These are phyloP conservation scores for Calonectria hawksworthii DNA, from an alignment of 2,329 filamentous ascomycete species.

Conservation along the genomic window DNA sequence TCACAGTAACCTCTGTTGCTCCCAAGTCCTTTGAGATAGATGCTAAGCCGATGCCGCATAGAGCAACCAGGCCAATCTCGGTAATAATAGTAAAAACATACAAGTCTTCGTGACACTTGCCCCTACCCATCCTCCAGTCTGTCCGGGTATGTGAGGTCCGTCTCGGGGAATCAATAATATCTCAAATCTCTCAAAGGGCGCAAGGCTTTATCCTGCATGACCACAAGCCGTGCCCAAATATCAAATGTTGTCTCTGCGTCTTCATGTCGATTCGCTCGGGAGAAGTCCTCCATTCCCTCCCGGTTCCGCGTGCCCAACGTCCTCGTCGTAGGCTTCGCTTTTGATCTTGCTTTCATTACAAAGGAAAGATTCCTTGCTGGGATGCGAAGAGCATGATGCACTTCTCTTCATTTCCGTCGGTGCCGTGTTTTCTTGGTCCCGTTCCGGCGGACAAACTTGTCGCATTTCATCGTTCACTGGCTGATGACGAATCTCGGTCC, in stretches of 20 bases:
- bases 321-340: constrained; percentile 18
- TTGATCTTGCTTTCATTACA: constrained; percentile 22
- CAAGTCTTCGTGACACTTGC: constrained; percentile 25
- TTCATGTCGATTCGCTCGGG: constrained; percentile 30
- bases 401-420: constrained; percentile 32
- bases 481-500: constrained; percentile 11
- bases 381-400: constrained; percentile 19
- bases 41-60: constrained; percentile 23
- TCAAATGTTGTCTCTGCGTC: constrained; percentile 23
- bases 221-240: background rate
- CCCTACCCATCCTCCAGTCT: background rate
- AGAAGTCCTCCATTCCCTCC: constrained; percentile 8
- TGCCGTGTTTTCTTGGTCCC: constrained; percentile 41
- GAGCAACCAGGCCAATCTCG: constrained; percentile 20
- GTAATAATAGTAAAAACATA: constrained; percentile 16
- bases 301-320: constrained; percentile 3
- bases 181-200: background rate
- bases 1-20: background rate
- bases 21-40: background rate
- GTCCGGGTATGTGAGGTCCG: background rate
- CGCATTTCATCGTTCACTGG: constrained; percentile 22
- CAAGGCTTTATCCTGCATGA: background rate
- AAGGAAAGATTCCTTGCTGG: constrained; percentile 37
- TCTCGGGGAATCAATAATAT: constrained; percentile 21
- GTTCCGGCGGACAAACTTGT: constrained; percentile 19